Base-by-base conservation (phyloP, 1,284 basidiomycete genomes). In the Ustilago bromivora region DNA sequence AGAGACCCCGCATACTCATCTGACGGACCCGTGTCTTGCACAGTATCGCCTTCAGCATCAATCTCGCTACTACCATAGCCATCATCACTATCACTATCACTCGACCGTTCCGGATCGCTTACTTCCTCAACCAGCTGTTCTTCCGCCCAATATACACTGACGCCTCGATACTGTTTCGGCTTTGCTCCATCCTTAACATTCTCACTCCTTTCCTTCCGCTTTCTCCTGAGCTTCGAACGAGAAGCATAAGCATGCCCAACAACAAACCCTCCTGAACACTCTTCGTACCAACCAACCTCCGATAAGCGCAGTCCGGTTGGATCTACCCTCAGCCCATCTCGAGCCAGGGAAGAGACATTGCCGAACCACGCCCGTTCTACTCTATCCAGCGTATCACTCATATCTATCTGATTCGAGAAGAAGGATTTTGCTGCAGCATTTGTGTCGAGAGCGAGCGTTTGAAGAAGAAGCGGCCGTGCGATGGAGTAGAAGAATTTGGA, bases 131-230 rank as follows among this genome's bases (percentile, higher is more conserved):
- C 52, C 12, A 78, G 34, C 66, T 78, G 56, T 28, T 78, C 76
- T 46, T 75, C 71, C 11, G 71, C 76, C 76, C 76, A 75, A 35
- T 78, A 78, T 12, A 78, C 71, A 32, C 71, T 75, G 0, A 78
- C 66, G 19, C 63, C 62, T 5, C 66, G 46, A 57, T 66, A 73
- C 63, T 51, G 56, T 38, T 41, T 66, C 57, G 52, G 55, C 43
- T n/a, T 53, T 11, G 35, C 35, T 10, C n/a, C 36, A 12, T 17
- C 32, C n/a, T 6, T 8, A 17, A 13, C 15, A 12, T 19, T 38
- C 17, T 46, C 32, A n/a, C n/a, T 28, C 5, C 9, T 36, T 7
- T 43, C 31, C 31, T 36, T 57, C 47, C 13, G 36, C 28, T 17
- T 47, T 15, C 46, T 46, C 31, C 32, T 51, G 6, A 11, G 9